Percentiles rank a stretch among this genome's conserved stretches.
phyloP scores from a whole-genome alignment of 805 yeast species.

The Danielia reshetovae region DNA sequence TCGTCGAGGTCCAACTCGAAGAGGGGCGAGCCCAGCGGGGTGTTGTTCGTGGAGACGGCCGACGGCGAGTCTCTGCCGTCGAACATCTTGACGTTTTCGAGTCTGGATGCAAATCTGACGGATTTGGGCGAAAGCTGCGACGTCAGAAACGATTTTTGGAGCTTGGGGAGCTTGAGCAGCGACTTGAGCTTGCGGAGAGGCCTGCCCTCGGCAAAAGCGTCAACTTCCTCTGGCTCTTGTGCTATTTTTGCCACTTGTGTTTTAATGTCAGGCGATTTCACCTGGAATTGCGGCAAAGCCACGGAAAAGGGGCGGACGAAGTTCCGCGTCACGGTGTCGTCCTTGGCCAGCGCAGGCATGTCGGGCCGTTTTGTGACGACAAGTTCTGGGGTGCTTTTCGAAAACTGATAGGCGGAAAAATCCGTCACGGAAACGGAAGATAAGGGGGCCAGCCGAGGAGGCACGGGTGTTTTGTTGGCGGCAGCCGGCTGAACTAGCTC shows the following conservation, averaged over 20 bases:
- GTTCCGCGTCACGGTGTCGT: background rate
- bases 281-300: background rate
- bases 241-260: background rate
- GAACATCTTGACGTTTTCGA: constrained; percentile 62
- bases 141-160: constrained; percentile 23
- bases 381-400: background rate
- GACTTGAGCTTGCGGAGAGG: constrained; percentile 19
- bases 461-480: background rate
- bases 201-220: constrained; percentile 8
- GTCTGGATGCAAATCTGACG: constrained; percentile 59
- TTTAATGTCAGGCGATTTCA: background rate
- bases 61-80: constrained; percentile 58
- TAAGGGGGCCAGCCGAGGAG: no score
- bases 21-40: constrained; percentile 42
- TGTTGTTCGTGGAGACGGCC: constrained; percentile 55
- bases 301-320: background rate
- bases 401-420: constrained; percentile 1
- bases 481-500: constrained; percentile 4
- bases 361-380: constrained; percentile 6
- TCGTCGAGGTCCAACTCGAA: constrained; percentile 12
- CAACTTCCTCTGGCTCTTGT: constrained; percentile 5
- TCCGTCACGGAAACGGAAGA: constrained; percentile 3
- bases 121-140: constrained; percentile 39
- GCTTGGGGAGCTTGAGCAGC: constrained; percentile 20
- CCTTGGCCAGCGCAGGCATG: background rate